Conservation (phyloP, 495 filamentous ascomycete species). For the Trichoderma virens region DNA sequence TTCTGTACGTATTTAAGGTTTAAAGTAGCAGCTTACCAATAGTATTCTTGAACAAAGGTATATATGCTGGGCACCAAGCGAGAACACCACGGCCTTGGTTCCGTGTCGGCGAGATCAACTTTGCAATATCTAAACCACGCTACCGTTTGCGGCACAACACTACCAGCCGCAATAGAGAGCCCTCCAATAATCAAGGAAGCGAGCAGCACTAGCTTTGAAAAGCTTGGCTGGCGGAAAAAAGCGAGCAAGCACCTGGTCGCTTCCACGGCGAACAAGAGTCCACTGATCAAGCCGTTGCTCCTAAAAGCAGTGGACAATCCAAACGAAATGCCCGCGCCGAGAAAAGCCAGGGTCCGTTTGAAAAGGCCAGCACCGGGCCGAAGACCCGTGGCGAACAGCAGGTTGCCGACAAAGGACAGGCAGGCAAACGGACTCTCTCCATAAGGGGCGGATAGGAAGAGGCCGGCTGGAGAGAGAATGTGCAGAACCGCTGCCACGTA, state of each 20-base stretch:
- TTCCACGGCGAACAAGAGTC: constrained; percentile 45
- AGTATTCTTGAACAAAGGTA: constrained; percentile 75
- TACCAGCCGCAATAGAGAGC: constrained; percentile 54
- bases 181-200: constrained; percentile 56
- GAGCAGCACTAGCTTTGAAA: constrained; percentile 38
- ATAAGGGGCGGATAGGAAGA: constrained; percentile 87
- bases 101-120: constrained; percentile 17
- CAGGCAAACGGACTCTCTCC: constrained; percentile 74
- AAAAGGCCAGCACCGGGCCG: constrained; percentile 18
- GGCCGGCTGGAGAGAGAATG: constrained; percentile 75
- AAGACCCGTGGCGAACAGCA: constrained; percentile 57
- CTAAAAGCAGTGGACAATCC: constrained; percentile 67
- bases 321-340: constrained; percentile 61
- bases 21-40: constrained; percentile 60
- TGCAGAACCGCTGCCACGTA: constrained; percentile 66
- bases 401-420: constrained; percentile 64
- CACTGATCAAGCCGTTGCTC: constrained; percentile 83
- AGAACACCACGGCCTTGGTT: constrained; percentile 65
- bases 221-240: constrained; percentile 15
- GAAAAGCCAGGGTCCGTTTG: constrained; percentile 38
- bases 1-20: background rate
- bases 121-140: constrained; percentile 71
- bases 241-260: constrained; percentile 44
- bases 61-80: constrained; percentile 74
- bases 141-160: constrained; percentile 61